Percentiles rank a stretch among this genome's conserved stretches.
These are phyloP conservation scores for Alnus glutinosa DNA, from an alignment of 306 rosid species.

Conservation along the genomic window DNA sequence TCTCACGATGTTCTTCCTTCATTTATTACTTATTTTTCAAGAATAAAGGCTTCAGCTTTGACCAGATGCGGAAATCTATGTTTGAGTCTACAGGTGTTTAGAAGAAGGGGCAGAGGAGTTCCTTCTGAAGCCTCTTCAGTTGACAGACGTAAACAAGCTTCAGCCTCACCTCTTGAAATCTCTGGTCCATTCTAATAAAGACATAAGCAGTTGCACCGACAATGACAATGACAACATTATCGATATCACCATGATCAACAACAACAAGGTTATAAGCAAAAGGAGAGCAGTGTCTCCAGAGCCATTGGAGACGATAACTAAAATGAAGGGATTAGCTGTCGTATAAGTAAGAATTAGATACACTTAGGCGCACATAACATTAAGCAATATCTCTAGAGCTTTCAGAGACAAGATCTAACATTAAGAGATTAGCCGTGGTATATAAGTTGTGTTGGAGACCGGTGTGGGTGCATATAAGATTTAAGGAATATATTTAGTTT, in stretches of 20 bases:
- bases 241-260: not conserved
- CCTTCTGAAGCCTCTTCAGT: constrained; percentile 82
- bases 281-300: constrained; percentile 63
- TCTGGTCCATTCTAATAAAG: constrained; percentile 28
- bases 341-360: constrained; percentile 21
- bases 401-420: too few species aligned
- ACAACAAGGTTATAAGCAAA: constrained; percentile 28
- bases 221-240: not conserved
- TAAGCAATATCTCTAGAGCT: not conserved
- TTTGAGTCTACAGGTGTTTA: constrained; percentile 61
- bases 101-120: constrained; percentile 95
- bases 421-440: too few species aligned
- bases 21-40: not conserved
- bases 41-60: not conserved
- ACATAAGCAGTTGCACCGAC: not conserved
- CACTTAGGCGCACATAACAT: not conserved
- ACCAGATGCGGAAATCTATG: not conserved
- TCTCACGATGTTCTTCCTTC: not conserved
- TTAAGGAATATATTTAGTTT: not conserved
- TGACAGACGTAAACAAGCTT: constrained; percentile 81
- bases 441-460: too few species aligned
- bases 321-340: constrained; percentile 49
- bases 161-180: constrained; percentile 63
- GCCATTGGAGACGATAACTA: constrained; percentile 66
- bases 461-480: not conserved